phyloP scores from a whole-genome alignment of 306 rosid species.

The Quercus dentata region DNA sequence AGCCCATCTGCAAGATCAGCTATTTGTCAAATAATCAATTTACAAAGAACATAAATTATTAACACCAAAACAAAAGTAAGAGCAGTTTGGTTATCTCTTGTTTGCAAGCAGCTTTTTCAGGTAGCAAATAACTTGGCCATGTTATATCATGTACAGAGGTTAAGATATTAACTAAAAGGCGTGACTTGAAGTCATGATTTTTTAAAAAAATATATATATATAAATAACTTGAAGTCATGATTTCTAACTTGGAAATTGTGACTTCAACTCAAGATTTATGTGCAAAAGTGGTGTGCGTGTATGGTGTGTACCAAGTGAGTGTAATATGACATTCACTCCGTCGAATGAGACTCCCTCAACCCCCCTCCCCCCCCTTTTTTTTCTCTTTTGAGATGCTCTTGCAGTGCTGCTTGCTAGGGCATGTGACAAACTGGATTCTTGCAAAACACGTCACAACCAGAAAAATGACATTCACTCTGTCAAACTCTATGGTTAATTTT shows the following conservation, averaged over 20 bases:
- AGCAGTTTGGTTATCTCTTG: neutral
- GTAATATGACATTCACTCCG: no score
- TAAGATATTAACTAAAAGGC: neutral
- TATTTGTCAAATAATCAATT: constrained; percentile 17
- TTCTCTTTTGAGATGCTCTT: no score
- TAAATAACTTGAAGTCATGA: no score
- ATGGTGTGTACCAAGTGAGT: no score
- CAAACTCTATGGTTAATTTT: no score
- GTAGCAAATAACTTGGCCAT: neutral
- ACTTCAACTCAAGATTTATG: no score
- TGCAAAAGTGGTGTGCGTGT: no score
- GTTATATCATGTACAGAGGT: neutral
- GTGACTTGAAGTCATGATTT: no score
- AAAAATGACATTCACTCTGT: neutral
- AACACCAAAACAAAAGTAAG: neutral
- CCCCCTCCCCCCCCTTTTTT: no score
- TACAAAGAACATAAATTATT: neutral
- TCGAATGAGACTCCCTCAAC: no score
- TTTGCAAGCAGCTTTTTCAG: neutral
- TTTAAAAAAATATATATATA: no score
- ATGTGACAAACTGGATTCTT: neutral
- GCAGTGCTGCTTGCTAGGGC: neutral
- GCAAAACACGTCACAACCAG: neutral
- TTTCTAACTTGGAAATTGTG: no score
- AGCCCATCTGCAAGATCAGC: constrained; percentile 35